A percentile compares a stretch with the other conserved stretches of the same genome.
phyloP scores from a whole-genome alignment of 192 early-diverging fungal genomes.

The Rhizoclosmatium sp. region DNA sequence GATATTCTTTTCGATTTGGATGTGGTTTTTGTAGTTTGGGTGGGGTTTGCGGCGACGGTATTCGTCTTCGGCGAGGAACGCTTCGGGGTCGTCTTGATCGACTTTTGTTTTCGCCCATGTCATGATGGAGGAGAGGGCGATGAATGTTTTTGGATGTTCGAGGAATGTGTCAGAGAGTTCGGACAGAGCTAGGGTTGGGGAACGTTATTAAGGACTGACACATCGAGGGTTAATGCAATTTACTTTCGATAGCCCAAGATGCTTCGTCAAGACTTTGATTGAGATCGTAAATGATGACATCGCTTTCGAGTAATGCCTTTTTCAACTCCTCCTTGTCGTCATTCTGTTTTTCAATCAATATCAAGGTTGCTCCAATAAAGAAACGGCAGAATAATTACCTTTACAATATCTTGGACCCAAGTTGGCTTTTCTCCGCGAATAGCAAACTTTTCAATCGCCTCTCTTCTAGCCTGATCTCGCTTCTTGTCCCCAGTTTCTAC shows the following conservation, averaged over 20 bases:
- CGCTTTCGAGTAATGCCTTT: slow-evolving; percentile 48
- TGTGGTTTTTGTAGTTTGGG: slow-evolving; percentile 64
- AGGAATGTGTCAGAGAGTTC: slow-evolving; percentile 58
- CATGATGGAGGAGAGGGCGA: slow-evolving; percentile 65
- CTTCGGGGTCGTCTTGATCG: slow-evolving; percentile 67
- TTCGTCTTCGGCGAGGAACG: slow-evolving; percentile 64
- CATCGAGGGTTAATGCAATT: neutral
- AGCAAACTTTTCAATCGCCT: slow-evolving; percentile 67
- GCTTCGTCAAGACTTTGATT: slow-evolving; percentile 63
- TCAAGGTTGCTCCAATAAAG: neutral
- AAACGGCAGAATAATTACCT: slow-evolving; percentile 30
- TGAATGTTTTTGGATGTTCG: slow-evolving; percentile 64
- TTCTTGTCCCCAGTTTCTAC: slow-evolving; percentile 65
- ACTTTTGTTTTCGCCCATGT: slow-evolving; percentile 69
- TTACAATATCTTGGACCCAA: slow-evolving; percentile 56
- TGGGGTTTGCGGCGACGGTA: slow-evolving; percentile 65
- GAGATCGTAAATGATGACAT: slow-evolving; percentile 67
- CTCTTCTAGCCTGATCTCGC: slow-evolving; percentile 54
- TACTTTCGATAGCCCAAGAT: slow-evolving; percentile 62
- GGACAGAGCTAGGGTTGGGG: slow-evolving; percentile 46
- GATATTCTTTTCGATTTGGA: slow-evolving; percentile 62
- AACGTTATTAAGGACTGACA: neutral
- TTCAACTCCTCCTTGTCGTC: slow-evolving; percentile 52
- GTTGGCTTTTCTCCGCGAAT: slow-evolving; percentile 46
- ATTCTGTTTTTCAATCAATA: slow-evolving; percentile 35